Evolutionary conservation across 2,329 filamentous ascomycete species (phyloP), one percentile per base, ranked within the genome.

Genomic region (Phialemoniopsis sp.): DNA sequence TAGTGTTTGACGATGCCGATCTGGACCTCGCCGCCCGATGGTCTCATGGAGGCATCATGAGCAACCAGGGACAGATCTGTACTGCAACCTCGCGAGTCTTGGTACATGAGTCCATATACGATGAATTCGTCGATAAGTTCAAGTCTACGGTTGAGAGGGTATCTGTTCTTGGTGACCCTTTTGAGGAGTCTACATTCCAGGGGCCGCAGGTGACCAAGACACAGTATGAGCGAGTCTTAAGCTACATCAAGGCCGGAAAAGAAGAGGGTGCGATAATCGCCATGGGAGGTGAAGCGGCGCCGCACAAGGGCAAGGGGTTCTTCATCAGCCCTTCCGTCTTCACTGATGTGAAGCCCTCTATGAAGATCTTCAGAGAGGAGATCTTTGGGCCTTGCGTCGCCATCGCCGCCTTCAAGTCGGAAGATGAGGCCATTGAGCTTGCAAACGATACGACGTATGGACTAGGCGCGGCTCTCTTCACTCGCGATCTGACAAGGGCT

Each of bases 141-240:
- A 81, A 76, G 50, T 64, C 73, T 18, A 64, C 77, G 43, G 70
- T 83, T 28, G 62, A 72, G 40, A 64, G 71, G 39, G 68, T 77
- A 30, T 80, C 73, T 38, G 71, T 80, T 16, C 68, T 87, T 14
- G 83, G 83, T 41, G 77, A 86, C 52, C 82, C 80, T 1, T 86
- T 85, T 56, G 69, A 70, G n/a, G 72, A 81, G 49, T 64, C 66
- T 18, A 85, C 81, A 2, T 84, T 80, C 67, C 82, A 86, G 58
- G 83, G 83, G 1, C 83, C 83, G 1, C 82, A 85, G 58, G 78
- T 85, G 41, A 82, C 80, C 13, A 81, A 79, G 57, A 60, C 70
- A 12, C 83, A 87, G 56, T 84, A 80, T 54, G 81, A 87, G 40
- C 67, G 76, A 12, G 76, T 89, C 4, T 68, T 87, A 17, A 69